Evolutionary conservation across 306 rosid species (phyloP), one percentile per base, ranked within the genome.

Genomic region (Cicer judaicum): DNA sequence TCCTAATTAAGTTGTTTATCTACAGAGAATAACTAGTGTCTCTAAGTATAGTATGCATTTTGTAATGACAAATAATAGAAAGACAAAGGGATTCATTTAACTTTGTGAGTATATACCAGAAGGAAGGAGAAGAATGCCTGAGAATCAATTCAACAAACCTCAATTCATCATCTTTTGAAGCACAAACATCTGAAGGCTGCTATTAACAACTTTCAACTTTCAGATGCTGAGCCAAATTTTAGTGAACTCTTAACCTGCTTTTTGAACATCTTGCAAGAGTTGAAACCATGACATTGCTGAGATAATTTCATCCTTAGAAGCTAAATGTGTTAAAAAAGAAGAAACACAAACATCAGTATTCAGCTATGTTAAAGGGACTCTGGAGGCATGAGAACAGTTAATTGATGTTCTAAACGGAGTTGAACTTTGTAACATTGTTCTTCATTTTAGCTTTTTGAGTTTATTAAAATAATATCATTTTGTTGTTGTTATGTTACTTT

Each of bases 71-170:
- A 46, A 44, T 12, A 44, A 2, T 13, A 14, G 72, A 18, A 29
- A 74, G 65, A 63, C 44, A 64, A 19, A 50, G 1, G 16, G 12
- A 52, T 63, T 9, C 53, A 53, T 52, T 43, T 70, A 44, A 79
- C 41, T 43, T 72, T 72, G 6, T 79, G 46, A 55, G n/a, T 72
- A 47, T 79, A 73, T 79, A 73, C 63, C 60, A 79, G 78, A 72
- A 47, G 42, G 79, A 79, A 79, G 70, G 70, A 54, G 52, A 72
- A 64, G 18, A 44, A 8, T 34, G 13, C 39, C 11, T 72, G 63
- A 73, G 62, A 54, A 65, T 73, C 55, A 55, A 39, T 38, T 79
- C 39, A 50, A 62, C 59, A 78, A 62, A 62, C 40, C 10, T 14
- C 67, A 42, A 14, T 71, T 71, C 72, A 62, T 78, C 67, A 71